Percentiles rank a stretch among this genome's conserved stretches.
Evolutionary conservation across 352 stramenopile genomes (phyloP).

Genomic region (Phytophthora pini): DNA sequence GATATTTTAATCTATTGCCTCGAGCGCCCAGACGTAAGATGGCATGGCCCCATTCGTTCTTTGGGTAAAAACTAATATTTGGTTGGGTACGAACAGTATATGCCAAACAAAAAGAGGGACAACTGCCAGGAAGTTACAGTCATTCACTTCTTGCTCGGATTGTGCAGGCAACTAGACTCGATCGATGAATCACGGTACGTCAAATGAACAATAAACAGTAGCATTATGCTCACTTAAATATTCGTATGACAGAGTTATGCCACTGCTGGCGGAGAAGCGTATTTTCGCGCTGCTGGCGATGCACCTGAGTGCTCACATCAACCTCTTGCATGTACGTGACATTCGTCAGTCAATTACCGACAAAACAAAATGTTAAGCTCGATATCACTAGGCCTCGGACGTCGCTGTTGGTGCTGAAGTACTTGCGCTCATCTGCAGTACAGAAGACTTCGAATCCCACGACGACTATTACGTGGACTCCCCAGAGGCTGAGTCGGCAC

Average conservation of each 20-base stretch:
- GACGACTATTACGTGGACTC: constrained; percentile 59
- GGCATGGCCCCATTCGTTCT: too few relatives aligned
- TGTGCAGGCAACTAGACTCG: constrained; percentile 85
- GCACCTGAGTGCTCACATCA: constrained; percentile 75
- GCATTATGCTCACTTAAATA: not conserved
- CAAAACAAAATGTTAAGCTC: not conserved
- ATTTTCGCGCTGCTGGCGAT: constrained; percentile 81
- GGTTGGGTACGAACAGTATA: constrained; percentile 46
- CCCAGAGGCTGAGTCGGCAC: constrained; percentile 56
- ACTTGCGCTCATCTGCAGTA: constrained; percentile 78
- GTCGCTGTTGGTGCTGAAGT: constrained; percentile 67
- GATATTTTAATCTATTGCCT: constrained; percentile 84
- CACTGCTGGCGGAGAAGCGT: constrained; percentile 79
- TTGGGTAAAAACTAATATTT: not conserved
- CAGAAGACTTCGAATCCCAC: constrained; percentile 46
- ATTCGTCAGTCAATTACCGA: too few relatives aligned
- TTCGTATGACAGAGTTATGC: constrained; percentile 72
- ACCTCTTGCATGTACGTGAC: constrained; percentile 49
- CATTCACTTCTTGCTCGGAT: constrained; percentile 85
- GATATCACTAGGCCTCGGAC: constrained; percentile 42
- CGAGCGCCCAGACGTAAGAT: constrained; percentile 66
- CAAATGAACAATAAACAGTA: too few relatives aligned
- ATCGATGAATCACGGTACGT: constrained; percentile 83
- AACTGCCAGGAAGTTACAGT: constrained; percentile 89
- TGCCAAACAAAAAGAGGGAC: constrained; percentile 74